These are phyloP conservation scores for Ceratocystis smalleyi DNA, from an alignment of 2,329 filamentous ascomycete genomes.

Conservation along the genomic window DNA sequence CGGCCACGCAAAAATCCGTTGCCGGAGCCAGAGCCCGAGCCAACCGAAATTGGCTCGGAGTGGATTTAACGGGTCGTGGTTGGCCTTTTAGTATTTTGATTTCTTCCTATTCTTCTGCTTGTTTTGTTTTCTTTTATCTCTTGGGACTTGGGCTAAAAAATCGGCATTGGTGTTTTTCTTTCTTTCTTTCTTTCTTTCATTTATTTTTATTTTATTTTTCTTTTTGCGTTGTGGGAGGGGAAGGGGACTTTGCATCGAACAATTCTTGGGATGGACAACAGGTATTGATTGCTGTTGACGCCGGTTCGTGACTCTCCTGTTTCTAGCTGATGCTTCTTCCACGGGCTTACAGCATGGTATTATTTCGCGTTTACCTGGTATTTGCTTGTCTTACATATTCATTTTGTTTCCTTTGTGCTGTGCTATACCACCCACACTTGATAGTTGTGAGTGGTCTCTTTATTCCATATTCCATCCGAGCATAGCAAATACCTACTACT, in stretches of 20 bases:
- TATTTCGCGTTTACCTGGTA: no score
- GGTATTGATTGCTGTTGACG: no score
- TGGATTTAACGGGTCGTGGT: constrained; percentile 23
- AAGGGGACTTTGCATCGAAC: not conserved
- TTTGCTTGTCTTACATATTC: not conserved
- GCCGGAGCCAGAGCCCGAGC: constrained; percentile 25
- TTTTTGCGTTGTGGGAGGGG: not conserved
- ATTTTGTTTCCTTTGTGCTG: constrained; percentile 3
- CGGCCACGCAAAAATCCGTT: constrained; percentile 34
- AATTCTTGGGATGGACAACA: not conserved
- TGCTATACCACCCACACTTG: not conserved
- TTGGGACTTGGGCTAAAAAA: constrained; percentile 13
- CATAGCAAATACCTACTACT: not conserved
- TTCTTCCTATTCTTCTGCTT: not conserved
- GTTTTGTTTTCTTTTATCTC: constrained; percentile 11
- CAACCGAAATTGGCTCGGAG: constrained; percentile 26
- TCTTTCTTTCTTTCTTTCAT: no score
- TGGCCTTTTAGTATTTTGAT: not conserved
- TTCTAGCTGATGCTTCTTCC: no score
- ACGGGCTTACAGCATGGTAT: no score
- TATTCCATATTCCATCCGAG: not conserved
- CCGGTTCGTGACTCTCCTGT: no score
- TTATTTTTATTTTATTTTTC: not conserved
- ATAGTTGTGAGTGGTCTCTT: no score
- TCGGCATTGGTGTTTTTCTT: constrained; percentile 1